A percentile compares a stretch with the other conserved stretches of the same genome.
Conservation (phyloP, 257 asterid species). For the Petrea volubilis region DNA sequence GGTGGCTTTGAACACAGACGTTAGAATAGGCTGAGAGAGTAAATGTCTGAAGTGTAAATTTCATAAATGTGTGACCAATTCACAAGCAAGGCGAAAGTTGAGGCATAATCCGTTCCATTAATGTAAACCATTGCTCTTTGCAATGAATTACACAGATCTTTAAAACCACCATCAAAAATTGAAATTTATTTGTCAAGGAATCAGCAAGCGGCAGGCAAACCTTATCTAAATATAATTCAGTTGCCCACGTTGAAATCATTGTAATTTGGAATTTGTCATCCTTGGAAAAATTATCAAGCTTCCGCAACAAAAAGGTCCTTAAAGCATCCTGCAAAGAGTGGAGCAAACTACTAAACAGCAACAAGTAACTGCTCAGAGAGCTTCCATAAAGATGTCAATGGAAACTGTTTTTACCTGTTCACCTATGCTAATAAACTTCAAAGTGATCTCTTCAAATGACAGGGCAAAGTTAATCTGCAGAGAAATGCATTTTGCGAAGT, state of each 20-base stretch:
- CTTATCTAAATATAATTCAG: conserved; percentile 95
- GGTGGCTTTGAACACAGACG: not conserved
- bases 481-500: conserved; percentile 37
- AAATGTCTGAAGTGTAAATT: conserved; percentile 10
- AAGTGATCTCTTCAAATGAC: conserved; percentile 91
- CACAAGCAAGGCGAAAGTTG: conserved; percentile 2
- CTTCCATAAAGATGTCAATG: conserved; percentile 14
- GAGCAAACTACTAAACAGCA: conserved; percentile 31
- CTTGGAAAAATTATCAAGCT: conserved; percentile 85
- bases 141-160: not conserved
- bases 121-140: not conserved
- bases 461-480: conserved; percentile 86
- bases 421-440: conserved; percentile 93
- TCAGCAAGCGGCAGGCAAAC: conserved; percentile 37
- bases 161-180: not conserved
- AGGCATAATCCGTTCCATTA: not conserved
- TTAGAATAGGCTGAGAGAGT: not conserved
- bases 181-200: conserved; percentile 14
- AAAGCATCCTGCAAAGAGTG: conserved; percentile 79
- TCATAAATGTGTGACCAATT: not conserved
- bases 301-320: conserved; percentile 90
- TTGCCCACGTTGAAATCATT: conserved; percentile 98
- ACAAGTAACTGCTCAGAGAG: conserved; percentile 10
- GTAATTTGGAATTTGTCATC: conserved; percentile 96
- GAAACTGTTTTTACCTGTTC: conserved; percentile 72